Conservation (phyloP, 768 basidiomycete genomes). For the Leucocoprinus leucothites region DNA sequence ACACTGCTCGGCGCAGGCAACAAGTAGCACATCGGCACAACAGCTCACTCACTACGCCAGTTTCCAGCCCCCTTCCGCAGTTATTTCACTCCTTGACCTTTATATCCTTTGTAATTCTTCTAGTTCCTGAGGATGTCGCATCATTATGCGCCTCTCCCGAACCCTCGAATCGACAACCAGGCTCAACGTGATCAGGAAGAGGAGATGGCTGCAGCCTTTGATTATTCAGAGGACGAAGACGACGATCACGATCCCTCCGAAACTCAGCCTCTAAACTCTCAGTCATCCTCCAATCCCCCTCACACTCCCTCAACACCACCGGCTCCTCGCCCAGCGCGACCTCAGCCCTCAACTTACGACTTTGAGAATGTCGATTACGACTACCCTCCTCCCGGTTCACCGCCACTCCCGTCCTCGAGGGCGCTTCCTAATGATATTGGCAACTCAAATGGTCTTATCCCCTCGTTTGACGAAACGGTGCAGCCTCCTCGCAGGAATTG, state of each 20-base stretch:
- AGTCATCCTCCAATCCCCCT: conserved; percentile 3
- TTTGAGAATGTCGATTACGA: conserved; percentile 82
- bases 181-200: conserved; percentile 40
- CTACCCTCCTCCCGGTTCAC: conserved; percentile 81
- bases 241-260: conserved; percentile 48
- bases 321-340: conserved; percentile 24
- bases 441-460: conserved; percentile 72
- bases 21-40: no score
- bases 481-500: conserved; percentile 41
- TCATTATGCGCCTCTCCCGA: conserved; percentile 70
- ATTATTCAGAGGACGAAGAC: conserved; percentile 73
- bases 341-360: conserved; percentile 55
- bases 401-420: conserved; percentile 57
- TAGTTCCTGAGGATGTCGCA: conserved; percentile 37
- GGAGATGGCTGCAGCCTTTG: conserved; percentile 86
- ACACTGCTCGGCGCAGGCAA: no score
- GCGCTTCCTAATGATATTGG: conserved; percentile 72
- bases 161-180: conserved; percentile 44
- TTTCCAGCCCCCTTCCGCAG: conserved; percentile 9
- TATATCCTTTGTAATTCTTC: conserved; percentile 13
- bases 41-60: not conserved
- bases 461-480: conserved; percentile 34
- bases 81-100: conserved; percentile 15
- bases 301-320: conserved; percentile 16
- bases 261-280: conserved; percentile 50